Percentiles rank a stretch among this genome's conserved stretches.
Conservation (phyloP, 2,329 filamentous ascomycete genomes). For the Ophiostoma novo-ulmi region DNA sequence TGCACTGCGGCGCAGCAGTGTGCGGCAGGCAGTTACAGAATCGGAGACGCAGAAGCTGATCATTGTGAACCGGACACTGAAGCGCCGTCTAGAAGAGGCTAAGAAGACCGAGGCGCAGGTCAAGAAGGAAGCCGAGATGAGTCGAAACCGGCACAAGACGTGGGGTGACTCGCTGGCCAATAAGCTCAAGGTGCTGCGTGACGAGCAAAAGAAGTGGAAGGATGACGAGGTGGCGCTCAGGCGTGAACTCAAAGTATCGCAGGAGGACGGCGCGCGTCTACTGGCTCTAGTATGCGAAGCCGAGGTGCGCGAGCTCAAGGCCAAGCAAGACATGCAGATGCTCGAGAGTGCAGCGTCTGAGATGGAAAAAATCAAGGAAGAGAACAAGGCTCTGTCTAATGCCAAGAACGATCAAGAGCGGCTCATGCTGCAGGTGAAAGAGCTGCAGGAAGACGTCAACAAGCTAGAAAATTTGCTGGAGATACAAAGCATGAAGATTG, state of each 20-base stretch:
- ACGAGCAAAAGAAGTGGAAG: conserved; percentile 63
- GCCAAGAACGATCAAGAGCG: conserved; percentile 49
- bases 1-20: conserved; percentile 66
- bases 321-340: conserved; percentile 49
- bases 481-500: conserved; percentile 54
- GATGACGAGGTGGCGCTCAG: conserved; percentile 53
- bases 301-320: conserved; percentile 62
- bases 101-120: conserved; percentile 65
- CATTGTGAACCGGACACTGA: conserved; percentile 68
- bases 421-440: conserved; percentile 59
- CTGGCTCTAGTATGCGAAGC: conserved; percentile 60
- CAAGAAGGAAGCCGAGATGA: conserved; percentile 66
- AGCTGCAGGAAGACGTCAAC: conserved; percentile 53
- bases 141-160: conserved; percentile 68
- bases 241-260: conserved; percentile 53
- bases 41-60: conserved; percentile 78
- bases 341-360: conserved; percentile 53
- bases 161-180: conserved; percentile 67
- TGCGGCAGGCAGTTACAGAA: conserved; percentile 71
- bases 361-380: conserved; percentile 52
- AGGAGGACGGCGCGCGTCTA: conserved; percentile 59
- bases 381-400: conserved; percentile 56
- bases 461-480: conserved; percentile 58
- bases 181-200: conserved; percentile 61
- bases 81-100: conserved; percentile 66